These are phyloP conservation scores for Podaxis pistillaris DNA, from an alignment of 768 basidiomycete species.

Conservation along the genomic window DNA sequence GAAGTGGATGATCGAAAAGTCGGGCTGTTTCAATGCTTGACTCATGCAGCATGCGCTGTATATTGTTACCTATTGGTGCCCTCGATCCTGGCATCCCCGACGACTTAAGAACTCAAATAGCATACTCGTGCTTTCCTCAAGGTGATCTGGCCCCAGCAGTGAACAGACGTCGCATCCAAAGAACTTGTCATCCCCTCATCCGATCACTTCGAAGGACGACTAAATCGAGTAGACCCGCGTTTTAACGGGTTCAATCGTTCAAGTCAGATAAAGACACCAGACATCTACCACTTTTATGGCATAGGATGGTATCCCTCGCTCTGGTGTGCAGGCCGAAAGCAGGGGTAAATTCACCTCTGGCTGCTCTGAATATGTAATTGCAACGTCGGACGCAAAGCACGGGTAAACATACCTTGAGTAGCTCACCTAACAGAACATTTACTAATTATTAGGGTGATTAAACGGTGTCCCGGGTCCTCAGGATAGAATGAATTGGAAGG, in stretches of 20 bases:
- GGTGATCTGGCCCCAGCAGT: not conserved
- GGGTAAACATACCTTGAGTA: not conserved
- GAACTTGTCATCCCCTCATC: not conserved
- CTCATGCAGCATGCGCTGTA: no score
- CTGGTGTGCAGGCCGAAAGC: not conserved
- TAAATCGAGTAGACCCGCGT: not conserved
- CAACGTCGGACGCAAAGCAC: not conserved
- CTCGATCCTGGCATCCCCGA: not conserved
- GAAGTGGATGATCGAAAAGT: no score
- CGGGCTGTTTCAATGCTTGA: no score
- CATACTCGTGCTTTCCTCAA: not conserved
- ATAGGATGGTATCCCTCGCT: not conserved
- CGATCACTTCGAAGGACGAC: not conserved
- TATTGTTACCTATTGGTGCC: no score
- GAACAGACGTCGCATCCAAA: not conserved
- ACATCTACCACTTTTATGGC: not conserved
- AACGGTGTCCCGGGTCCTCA: conserved; percentile 19
- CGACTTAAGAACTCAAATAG: not conserved
- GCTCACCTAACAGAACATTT: not conserved
- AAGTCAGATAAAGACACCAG: not conserved
- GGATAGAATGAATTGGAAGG: not conserved
- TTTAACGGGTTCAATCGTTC: not conserved
- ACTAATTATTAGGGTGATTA: not conserved
- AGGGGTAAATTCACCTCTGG: not conserved
- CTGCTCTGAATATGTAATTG: not conserved